Evolutionary conservation across 139 green algal species (phyloP).

Genomic region (Spirogloea muscicola): DNA sequence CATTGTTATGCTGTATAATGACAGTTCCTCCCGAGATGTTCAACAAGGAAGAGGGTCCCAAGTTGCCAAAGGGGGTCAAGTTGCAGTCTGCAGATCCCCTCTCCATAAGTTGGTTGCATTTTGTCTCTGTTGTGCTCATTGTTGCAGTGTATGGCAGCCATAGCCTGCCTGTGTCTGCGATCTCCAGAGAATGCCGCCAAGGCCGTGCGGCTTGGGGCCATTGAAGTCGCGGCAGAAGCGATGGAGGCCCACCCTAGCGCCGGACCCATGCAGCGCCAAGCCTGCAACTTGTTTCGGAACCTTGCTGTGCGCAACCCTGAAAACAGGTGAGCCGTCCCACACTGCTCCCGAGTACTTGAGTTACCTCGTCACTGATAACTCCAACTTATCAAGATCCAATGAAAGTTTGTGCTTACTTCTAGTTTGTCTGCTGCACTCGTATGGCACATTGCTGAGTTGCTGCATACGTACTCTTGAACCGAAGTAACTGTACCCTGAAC

Average conservation of each 20-base stretch:
- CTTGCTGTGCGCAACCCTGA: slow-evolving; percentile 28
- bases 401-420: not conserved
- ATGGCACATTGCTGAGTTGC: not conserved
- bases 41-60: too few relatives aligned
- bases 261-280: slow-evolving; percentile 10
- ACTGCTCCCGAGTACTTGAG: not conserved
- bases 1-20: too few relatives aligned
- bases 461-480: not conserved
- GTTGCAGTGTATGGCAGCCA: slow-evolving; percentile 4
- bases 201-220: not conserved
- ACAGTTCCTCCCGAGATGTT: too few relatives aligned
- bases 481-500: not conserved
- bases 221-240: not conserved
- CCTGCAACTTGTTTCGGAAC: slow-evolving; percentile 29
- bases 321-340: not conserved
- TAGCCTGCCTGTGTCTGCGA: slow-evolving; percentile 14
- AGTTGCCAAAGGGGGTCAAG: too few relatives aligned
- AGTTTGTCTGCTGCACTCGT: not conserved
- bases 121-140: too few relatives aligned
- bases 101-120: too few relatives aligned
- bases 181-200: not conserved
- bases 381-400: not conserved
- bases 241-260: slow-evolving; percentile 12
- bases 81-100: too few relatives aligned
- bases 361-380: not conserved